Percentiles rank a stretch among this genome's conserved stretches.
Evolutionary conservation across 805 yeast species (phyloP).

Genomic region (Starmerella tilneyi): DNA sequence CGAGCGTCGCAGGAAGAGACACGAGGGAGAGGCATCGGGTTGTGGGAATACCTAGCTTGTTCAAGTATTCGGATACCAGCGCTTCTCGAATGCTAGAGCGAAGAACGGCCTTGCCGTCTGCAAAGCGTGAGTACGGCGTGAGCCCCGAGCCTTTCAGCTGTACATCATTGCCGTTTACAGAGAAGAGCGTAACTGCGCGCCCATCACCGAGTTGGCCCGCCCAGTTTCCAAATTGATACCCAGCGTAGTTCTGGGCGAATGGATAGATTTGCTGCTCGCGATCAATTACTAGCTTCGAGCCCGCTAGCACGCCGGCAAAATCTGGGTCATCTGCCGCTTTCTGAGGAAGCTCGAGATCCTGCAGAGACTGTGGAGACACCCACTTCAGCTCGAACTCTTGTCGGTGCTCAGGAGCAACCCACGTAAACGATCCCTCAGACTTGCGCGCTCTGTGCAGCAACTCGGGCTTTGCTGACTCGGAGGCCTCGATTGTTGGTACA

Average conservation of each 20-base stretch:
- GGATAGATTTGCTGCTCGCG: slow-evolving; percentile 47
- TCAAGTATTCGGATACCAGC: slow-evolving; percentile 67
- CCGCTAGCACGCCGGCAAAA: slow-evolving; percentile 51
- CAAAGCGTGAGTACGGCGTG: slow-evolving; percentile 88
- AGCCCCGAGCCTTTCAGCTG: slow-evolving; percentile 88
- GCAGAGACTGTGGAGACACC: slow-evolving; percentile 50
- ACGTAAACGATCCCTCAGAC: slow-evolving; percentile 57
- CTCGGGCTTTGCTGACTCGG: slow-evolving; percentile 28
- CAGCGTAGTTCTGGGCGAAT: slow-evolving; percentile 86
- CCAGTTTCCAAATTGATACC: slow-evolving; percentile 91
- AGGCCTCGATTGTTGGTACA: slow-evolving; percentile 34
- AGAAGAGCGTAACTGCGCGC: slow-evolving; percentile 73
- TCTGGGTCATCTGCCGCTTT: slow-evolving; percentile 34
- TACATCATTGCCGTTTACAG: slow-evolving; percentile 49
- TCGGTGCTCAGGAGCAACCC: slow-evolving; percentile 54
- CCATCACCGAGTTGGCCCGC: slow-evolving; percentile 98
- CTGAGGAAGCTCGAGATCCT: slow-evolving; percentile 45
- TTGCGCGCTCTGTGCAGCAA: slow-evolving; percentile 44
- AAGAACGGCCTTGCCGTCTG: slow-evolving; percentile 90
- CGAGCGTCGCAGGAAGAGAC: slow-evolving; percentile 61
- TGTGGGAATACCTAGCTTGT: slow-evolving; percentile 75
- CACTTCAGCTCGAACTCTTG: slow-evolving; percentile 40
- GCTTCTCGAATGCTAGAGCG: slow-evolving; percentile 84
- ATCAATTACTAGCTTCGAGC: slow-evolving; percentile 40
- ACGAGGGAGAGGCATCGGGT: slow-evolving; percentile 74